A percentile compares a stretch with the other conserved stretches of the same genome.
phyloP scores from a whole-genome alignment of 495 filamentous ascomycete species.

The Penicillium riverlandense region DNA sequence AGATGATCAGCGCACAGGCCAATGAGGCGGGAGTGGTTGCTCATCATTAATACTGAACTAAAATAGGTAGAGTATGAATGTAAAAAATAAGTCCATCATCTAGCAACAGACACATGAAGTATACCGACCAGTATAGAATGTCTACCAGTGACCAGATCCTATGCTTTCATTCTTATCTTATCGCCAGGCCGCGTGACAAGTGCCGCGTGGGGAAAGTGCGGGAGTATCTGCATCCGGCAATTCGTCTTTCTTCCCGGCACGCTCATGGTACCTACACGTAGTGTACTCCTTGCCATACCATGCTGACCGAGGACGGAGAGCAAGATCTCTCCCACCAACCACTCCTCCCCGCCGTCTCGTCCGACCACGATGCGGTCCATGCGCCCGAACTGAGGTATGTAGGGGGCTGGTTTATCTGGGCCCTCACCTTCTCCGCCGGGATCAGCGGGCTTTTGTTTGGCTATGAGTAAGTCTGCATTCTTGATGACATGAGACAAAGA shows the following conservation, averaged over 20 bases:
- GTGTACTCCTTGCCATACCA: conserved; percentile 4
- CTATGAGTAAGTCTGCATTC: conserved; percentile 50
- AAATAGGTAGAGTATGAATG: neutral
- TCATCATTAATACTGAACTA: conserved; percentile 21
- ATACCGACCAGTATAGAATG: too few species aligned
- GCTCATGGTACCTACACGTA: too few species aligned
- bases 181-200: neutral
- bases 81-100: neutral
- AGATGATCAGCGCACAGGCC: conserved; percentile 85
- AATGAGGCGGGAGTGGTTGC: conserved; percentile 72
- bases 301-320: conserved; percentile 18
- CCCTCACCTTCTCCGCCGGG: conserved; percentile 70
- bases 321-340: conserved; percentile 20
- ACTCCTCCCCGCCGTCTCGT: conserved; percentile 16
- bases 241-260: too few species aligned
- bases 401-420: conserved; percentile 55
- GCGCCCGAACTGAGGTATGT: conserved; percentile 13
- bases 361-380: conserved; percentile 2
- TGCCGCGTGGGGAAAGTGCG: too few species aligned
- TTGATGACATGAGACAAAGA: too few species aligned
- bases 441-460: conserved; percentile 85
- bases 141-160: too few species aligned
- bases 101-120: too few species aligned
- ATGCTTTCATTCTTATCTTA: neutral
- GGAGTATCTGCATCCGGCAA: too few species aligned